Conservation (phyloP, 306 rosid species). For the Cucumis sativus region DNA sequence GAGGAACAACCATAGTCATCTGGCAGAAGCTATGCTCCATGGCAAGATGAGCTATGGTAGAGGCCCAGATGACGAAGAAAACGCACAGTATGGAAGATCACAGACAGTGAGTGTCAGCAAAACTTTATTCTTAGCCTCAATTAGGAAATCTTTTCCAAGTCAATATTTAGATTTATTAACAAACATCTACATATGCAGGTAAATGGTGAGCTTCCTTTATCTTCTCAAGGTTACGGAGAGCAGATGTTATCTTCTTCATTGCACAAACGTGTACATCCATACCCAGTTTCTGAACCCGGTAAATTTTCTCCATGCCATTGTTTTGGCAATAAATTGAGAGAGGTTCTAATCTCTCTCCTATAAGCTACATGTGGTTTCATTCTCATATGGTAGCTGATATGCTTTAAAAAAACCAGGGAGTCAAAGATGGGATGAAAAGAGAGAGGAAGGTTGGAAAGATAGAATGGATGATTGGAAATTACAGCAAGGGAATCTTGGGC, state of each 20-base stretch:
- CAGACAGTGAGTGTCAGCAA: conserved; percentile 18
- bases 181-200: conserved; percentile 34
- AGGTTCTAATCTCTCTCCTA: no score
- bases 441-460: conserved; percentile 48
- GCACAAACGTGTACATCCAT: conserved; percentile 73
- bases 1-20: conserved; percentile 34
- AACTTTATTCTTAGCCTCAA: background rate
- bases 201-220: conserved; percentile 45
- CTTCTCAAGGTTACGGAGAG: conserved; percentile 37
- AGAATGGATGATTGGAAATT: conserved; percentile 76
- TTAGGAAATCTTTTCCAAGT: background rate
- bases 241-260: conserved; percentile 50
- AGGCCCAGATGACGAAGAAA: conserved; percentile 46
- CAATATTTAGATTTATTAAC: background rate
- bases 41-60: conserved; percentile 62
- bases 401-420: conserved; percentile 23
- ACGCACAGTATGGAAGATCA: conserved; percentile 28
- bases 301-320: background rate
- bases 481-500: conserved; percentile 67
- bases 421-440: conserved; percentile 56
- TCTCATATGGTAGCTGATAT: background rate
- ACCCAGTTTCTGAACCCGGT: conserved; percentile 56
- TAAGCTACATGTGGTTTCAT: background rate
- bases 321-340: background rate
- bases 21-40: conserved; percentile 81